Evolutionary conservation across 2,329 filamentous ascomycete species (phyloP), one percentile per base, ranked within the genome.

Genomic region (Diaporthe humulicola): DNA sequence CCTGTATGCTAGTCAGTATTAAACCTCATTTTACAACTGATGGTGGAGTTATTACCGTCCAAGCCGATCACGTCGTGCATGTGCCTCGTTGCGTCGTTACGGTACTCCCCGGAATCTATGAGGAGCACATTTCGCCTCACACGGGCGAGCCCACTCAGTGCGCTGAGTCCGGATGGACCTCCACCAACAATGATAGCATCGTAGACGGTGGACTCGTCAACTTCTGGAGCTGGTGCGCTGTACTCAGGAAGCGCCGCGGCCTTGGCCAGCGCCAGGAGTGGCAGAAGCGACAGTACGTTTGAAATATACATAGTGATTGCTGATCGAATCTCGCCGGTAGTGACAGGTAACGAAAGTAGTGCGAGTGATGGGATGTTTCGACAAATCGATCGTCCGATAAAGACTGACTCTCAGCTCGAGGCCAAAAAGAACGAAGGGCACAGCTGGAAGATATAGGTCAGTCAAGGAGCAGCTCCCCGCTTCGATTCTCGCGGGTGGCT

Each of bases 41-140:
- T 25, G 12, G 19, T 33, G 25, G 33, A n/a, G 14, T 22, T 60
- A 79, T 76, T 78, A 90, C 90, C 90, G 70, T 92, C 90, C 73
- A 86, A 89, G 4, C 90, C 90, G 36, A 91, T 83, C 0, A 92
- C 88, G 79, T 92, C 90, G 80, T 92, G 90, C 85, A 91, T 88
- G 76, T 90, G 86, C 19, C 90, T 82, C 0, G 90, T 92, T 0
- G 85, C 82, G 1, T 71, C 85, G 78, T 92, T 92, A 70, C 90
- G 88, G 77, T 92, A 92, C 40, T 86, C 83, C 17, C 87, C 88
- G 28, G 88, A 90, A 79, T 92, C 90, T 71, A 92, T 87, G 56
- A 92, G 80, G 10, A 91, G 82, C 0, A 87, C 87, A 8, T 85
- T 88, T 19, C 90, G 85, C 17, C 87, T 86, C 19, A 92, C 90